A percentile compares a stretch with the other conserved stretches of the same genome.
phyloP scores from a whole-genome alignment of 805 yeast genomes.

The Starmerella kuoi region DNA sequence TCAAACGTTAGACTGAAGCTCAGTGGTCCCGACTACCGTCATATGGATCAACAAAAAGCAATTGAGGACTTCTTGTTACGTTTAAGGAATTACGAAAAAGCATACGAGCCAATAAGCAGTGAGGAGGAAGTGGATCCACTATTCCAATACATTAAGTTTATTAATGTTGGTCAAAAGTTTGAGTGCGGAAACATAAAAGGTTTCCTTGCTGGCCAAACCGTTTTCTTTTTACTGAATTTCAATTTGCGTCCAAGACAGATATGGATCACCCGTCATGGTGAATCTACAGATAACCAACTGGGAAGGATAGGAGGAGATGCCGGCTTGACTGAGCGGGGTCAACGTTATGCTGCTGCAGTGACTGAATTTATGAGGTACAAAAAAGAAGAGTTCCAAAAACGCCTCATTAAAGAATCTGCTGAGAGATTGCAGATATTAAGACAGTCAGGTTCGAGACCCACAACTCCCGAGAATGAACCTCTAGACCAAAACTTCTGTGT shows the following conservation, averaged over 20 bases:
- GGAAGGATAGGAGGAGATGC: constrained; percentile 94
- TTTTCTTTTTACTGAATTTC: constrained; percentile 78
- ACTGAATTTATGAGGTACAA: constrained; percentile 62
- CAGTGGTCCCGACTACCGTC: constrained; percentile 83
- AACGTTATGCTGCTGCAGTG: constrained; percentile 58
- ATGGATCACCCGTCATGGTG: constrained; percentile 94
- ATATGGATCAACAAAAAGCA: constrained; percentile 73
- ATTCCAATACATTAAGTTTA: constrained; percentile 85
- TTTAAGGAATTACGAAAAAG: constrained; percentile 69
- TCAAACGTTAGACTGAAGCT: constrained; percentile 73
- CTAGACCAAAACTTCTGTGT: constrained; percentile 72
- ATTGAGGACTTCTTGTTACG: constrained; percentile 72
- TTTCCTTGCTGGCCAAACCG: constrained; percentile 83
- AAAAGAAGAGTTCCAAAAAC: constrained; percentile 51
- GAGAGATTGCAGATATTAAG: constrained; percentile 34
- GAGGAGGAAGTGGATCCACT: constrained; percentile 48
- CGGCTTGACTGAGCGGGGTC: constrained; percentile 64
- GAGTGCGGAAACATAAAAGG: constrained; percentile 83
- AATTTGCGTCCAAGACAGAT: constrained; percentile 81
- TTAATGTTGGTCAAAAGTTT: constrained; percentile 88
- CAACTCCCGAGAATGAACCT: constrained; percentile 29
- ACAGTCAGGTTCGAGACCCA: constrained; percentile 26
- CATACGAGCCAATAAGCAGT: constrained; percentile 82
- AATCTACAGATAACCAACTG: constrained; percentile 66
- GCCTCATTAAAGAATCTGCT: constrained; percentile 45